Evolutionary conservation across 129 eudicot genomes (phyloP).

Genomic region (Arctium lappa): DNA sequence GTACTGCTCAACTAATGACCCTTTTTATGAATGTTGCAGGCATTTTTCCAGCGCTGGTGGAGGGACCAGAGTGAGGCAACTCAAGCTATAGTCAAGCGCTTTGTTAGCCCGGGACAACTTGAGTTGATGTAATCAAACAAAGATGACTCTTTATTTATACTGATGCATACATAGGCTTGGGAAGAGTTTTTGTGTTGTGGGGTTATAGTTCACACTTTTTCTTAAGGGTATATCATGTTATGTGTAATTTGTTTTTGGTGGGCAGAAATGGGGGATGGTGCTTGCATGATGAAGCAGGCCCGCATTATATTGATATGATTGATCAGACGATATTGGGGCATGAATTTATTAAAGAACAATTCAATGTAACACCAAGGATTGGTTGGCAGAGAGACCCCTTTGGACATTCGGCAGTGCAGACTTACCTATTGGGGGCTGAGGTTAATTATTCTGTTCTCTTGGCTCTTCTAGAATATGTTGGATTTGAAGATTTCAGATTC

Average conservation of each 20-base stretch:
- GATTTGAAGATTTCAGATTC: background rate
- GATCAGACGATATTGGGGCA: constrained; percentile 96
- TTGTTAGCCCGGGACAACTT: constrained; percentile 82
- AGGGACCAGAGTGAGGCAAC: constrained; percentile 72
- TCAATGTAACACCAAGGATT: constrained; percentile 86
- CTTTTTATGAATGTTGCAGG: constrained; percentile 43
- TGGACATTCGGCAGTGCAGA: constrained; percentile 99
- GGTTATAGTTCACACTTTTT: background rate
- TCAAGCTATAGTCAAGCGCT: constrained; percentile 47
- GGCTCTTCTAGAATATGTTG: background rate
- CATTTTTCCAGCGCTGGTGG: constrained; percentile 99
- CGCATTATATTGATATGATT: constrained; percentile 97
- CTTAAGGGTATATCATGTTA: background rate
- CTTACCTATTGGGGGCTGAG: constrained; percentile 98
- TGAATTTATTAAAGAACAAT: constrained; percentile 63
- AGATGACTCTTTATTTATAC: background rate
- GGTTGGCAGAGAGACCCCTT: constrained; percentile 99
- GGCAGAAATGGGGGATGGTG: constrained; percentile 90
- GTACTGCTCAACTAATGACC: background rate
- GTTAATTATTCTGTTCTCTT: constrained; percentile 28
- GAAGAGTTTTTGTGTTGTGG: background rate
- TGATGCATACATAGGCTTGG: background rate
- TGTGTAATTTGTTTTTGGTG: constrained; percentile 10
- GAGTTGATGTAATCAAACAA: constrained; percentile 65
- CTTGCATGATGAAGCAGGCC: constrained; percentile 95